phyloP scores from a whole-genome alignment of 2,329 filamentous ascomycete species.

The Karstenula rhodostoma region DNA sequence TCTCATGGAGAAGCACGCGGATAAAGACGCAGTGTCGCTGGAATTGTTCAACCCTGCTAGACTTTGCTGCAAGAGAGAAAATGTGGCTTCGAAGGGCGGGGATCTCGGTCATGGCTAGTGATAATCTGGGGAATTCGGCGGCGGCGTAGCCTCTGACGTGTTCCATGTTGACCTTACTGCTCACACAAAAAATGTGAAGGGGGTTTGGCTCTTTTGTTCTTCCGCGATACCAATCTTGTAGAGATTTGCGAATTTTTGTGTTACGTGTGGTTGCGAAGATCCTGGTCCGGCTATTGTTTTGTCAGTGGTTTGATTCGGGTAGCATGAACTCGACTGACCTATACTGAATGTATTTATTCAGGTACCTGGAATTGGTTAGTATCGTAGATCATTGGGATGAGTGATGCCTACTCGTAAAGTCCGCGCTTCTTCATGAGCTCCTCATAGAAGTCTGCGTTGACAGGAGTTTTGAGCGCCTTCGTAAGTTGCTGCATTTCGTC shows the following conservation, averaged over 20 bases:
- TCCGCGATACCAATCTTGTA: constrained; percentile 8
- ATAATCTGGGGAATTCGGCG: not conserved
- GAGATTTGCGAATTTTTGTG: not conserved
- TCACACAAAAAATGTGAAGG: constrained; percentile 6
- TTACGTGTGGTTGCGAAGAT: constrained; percentile 9
- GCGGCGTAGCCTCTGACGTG: not conserved
- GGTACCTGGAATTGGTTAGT: not conserved
- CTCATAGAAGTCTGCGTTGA: not conserved
- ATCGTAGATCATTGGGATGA: not conserved
- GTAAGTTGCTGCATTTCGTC: not conserved
- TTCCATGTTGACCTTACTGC: constrained; percentile 13
- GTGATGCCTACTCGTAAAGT: not conserved
- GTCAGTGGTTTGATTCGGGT: not conserved
- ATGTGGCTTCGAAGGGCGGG: constrained; percentile 4
- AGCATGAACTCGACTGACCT: not conserved
- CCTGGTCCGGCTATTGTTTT: not conserved
- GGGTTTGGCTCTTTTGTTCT: constrained; percentile 5
- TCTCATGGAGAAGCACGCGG: constrained; percentile 2
- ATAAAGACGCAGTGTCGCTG: not conserved
- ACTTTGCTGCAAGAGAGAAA: constrained; percentile 3
- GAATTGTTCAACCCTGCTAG: constrained; percentile 3
- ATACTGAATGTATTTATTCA: not conserved
- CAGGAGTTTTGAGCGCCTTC: not conserved
- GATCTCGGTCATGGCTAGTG: constrained; percentile 1
- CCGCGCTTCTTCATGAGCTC: not conserved